Base-by-base conservation (phyloP, 2,329 filamentous ascomycete species). In the Colletotrichum tamarilloi region DNA sequence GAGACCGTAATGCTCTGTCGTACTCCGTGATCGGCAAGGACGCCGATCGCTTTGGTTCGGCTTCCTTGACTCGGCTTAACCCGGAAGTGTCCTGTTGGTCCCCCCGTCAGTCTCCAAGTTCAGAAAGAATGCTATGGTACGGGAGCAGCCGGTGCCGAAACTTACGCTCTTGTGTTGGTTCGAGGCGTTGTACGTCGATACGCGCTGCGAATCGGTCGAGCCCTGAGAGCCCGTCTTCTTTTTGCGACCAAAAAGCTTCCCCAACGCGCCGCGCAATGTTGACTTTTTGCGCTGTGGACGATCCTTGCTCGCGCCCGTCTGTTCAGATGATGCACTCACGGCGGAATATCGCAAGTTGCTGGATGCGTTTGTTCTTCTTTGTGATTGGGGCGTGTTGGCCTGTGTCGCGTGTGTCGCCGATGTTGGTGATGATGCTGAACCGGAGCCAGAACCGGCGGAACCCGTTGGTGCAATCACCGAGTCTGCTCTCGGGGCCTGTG, bases 1-100 rank as follows among this genome's bases (percentile, higher is more conserved):
- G 90, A 14, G 90, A 92, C 57, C 90, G 85, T 49, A 92, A 78
- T 2, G 90, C 90, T 56, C 88, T 85, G 74, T 91, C 89, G 74
- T 87, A 90, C 76, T 92, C 90, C 58, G 87, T 90, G 63, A 92
- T 85, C 9, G 90, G 90, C 38, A 91, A 77, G 5, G 91, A 92
- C 5, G 85, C 85, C 8, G 90, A 90, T 68, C 90, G 87, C 77
- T 91, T 89, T 22, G 84, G 81, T 74, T 85, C 85, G 72, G 59
- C 77, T 64, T 81, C 82, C 60, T 79, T 82, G 55, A 74, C 74
- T 75, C 78, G 81, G 74, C 75, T 81, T 66, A 83, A 79, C 55
- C 80, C 82, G 60, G 81, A 80, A 38, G 82, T 83, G 75, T 84
- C 85, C 85, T 86, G 74, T 12, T 28, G 11, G 49, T 24, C 19